Percentiles rank a stretch among this genome's conserved stretches.
These are phyloP conservation scores for Neocatenulostroma microsporum DNA, from an alignment of 2,329 filamentous ascomycete species.

Conservation along the genomic window DNA sequence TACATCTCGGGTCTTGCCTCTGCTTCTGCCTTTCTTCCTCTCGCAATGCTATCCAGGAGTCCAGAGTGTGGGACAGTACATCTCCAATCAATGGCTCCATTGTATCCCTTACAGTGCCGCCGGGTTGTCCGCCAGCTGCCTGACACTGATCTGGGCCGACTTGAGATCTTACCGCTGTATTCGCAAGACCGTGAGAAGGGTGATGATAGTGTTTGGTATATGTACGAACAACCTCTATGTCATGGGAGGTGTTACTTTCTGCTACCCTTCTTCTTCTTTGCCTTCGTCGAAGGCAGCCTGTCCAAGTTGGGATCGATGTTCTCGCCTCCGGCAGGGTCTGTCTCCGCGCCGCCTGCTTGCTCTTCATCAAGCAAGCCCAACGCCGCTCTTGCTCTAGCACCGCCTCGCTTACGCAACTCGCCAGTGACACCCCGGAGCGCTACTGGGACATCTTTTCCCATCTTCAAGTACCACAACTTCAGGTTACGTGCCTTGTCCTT, in stretches of 20 bases:
- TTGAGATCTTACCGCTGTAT: too few species aligned
- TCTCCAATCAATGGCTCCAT: too few species aligned
- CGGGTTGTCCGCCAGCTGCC: too few species aligned
- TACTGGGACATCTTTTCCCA: constrained; percentile 80
- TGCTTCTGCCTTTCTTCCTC: too few species aligned
- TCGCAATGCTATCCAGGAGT: too few species aligned
- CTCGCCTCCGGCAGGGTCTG: not conserved
- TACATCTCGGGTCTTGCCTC: too few species aligned
- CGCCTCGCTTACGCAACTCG: constrained; percentile 66
- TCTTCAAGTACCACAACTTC: constrained; percentile 87
- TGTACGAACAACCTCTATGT: not conserved
- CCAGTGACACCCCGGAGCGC: constrained; percentile 83
- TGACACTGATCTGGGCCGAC: too few species aligned
- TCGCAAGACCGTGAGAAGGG: too few species aligned
- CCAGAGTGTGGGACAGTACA: too few species aligned
- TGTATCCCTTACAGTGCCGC: too few species aligned
- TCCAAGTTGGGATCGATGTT: constrained; percentile 4
- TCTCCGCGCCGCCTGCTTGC: not conserved
- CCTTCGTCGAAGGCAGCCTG: not conserved
- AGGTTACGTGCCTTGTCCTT: constrained; percentile 89
- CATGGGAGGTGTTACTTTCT: constrained; percentile 2
- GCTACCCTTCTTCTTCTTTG: constrained; percentile 5
- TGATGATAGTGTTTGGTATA: too few species aligned
- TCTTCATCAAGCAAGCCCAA: constrained; percentile 18
- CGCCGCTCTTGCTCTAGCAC: constrained; percentile 28